Conservation (phyloP, 2,329 filamentous ascomycete genomes). For the Hypoxylon sp. region DNA sequence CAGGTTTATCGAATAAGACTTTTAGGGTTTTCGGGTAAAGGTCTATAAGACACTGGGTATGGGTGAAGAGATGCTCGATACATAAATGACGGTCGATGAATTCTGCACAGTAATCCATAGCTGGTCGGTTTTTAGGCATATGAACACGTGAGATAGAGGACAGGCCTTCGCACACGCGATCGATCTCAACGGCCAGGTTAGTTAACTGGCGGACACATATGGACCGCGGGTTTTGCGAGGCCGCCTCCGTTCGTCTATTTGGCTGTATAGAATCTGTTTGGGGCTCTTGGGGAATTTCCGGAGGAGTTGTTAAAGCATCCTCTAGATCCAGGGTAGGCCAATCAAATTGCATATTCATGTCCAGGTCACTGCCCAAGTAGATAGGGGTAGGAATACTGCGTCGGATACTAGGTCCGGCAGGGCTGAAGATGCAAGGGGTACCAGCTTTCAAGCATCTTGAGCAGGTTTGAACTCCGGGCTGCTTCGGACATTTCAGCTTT, state of each 20-base stretch:
- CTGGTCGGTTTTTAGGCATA: constrained; percentile 44
- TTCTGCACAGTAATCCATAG: constrained; percentile 45
- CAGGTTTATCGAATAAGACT: constrained; percentile 35
- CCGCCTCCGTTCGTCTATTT: constrained; percentile 11
- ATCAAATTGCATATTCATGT: constrained; percentile 40
- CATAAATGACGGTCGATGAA: constrained; percentile 46
- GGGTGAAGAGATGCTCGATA: constrained; percentile 54
- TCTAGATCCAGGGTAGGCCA: constrained; percentile 42
- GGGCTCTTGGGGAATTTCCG: constrained; percentile 14
- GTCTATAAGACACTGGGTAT: constrained; percentile 54
- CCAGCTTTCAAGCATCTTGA: constrained; percentile 59
- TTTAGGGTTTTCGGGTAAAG: constrained; percentile 54
- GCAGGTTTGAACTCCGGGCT: constrained; percentile 54
- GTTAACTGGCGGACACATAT: constrained; percentile 44
- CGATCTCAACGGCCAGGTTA: constrained; percentile 45
- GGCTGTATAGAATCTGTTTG: background rate
- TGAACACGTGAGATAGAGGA: constrained; percentile 43
- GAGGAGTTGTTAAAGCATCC: constrained; percentile 12
- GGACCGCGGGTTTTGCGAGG: constrained; percentile 35
- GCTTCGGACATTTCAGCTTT: constrained; percentile 61
- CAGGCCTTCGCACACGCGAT: constrained; percentile 47
- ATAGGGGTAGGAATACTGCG: constrained; percentile 28
- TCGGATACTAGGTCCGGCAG: constrained; percentile 46
- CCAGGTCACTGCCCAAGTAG: constrained; percentile 32
- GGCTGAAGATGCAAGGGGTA: constrained; percentile 59